Conservation (phyloP, 2,329 filamentous ascomycete genomes). For the Botryotinia narcissicola region DNA sequence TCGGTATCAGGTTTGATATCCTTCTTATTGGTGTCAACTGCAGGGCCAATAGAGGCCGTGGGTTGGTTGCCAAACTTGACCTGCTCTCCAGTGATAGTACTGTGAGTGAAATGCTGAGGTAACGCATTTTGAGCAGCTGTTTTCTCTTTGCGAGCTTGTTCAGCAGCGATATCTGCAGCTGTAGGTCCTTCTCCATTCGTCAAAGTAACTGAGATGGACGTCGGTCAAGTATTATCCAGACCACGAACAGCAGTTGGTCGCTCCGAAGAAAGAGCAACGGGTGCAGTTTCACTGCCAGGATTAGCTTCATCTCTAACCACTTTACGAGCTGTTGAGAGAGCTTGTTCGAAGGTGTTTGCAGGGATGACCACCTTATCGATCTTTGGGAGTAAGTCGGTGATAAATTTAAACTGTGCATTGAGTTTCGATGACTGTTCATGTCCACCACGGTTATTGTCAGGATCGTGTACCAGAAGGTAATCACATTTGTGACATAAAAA, state of each 20-base stretch:
- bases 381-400: conserved; percentile 71
- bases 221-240: conserved; percentile 62
- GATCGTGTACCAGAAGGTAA: conserved; percentile 60
- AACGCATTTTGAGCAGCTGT: conserved; percentile 66
- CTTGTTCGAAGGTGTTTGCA: conserved; percentile 70
- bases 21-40: conserved; percentile 49
- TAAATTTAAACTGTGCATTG: conserved; percentile 76
- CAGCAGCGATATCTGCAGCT: conserved; percentile 64
- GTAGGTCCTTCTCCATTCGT: conserved; percentile 63
- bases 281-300: conserved; percentile 59
- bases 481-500: conserved; percentile 84
- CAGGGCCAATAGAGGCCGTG: conserved; percentile 40
- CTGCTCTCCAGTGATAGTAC: conserved; percentile 64
- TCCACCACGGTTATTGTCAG: conserved; percentile 65
- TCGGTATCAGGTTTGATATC: conserved; percentile 40
- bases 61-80: conserved; percentile 47
- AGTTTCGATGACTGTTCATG: conserved; percentile 71
- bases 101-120: conserved; percentile 69
- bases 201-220: conserved; percentile 68
- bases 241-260: conserved; percentile 69
- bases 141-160: conserved; percentile 63
- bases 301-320: conserved; percentile 66
- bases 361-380: conserved; percentile 75
- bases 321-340: conserved; percentile 60
- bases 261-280: conserved; percentile 52